Percentiles rank a stretch among this genome's conserved stretches.
Evolutionary conservation across 208 protist species (phyloP).

Genomic region (Leishmania turanica): DNA sequence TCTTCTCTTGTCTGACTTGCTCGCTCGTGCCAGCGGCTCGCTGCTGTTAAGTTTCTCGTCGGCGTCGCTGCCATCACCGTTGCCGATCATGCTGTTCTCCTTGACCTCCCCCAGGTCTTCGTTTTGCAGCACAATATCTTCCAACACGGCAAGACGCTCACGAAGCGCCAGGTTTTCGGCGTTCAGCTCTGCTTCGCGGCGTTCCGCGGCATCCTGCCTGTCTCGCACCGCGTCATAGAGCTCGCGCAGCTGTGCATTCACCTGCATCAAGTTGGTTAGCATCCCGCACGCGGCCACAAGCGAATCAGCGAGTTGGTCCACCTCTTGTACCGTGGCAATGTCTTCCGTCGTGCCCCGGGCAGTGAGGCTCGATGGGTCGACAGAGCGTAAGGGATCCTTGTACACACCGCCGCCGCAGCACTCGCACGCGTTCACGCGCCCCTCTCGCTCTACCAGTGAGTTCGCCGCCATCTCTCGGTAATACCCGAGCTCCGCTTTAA

Average conservation of each 20-base stretch:
- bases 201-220: slow-evolving; percentile 41
- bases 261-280: slow-evolving; percentile 70
- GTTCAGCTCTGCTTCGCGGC: slow-evolving; percentile 79
- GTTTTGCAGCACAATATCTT: slow-evolving; percentile 82
- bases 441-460: slow-evolving; percentile 15
- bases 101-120: slow-evolving; percentile 25
- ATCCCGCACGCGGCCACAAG: slow-evolving; percentile 77
- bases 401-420: background rate
- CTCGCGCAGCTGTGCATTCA: slow-evolving; percentile 80
- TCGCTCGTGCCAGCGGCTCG: no score
- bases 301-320: slow-evolving; percentile 69
- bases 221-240: slow-evolving; percentile 67
- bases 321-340: slow-evolving; percentile 9
- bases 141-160: slow-evolving; percentile 85
- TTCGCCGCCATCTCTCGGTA: slow-evolving; percentile 57
- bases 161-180: slow-evolving; percentile 85
- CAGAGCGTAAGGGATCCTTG: no score
- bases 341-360: background rate
- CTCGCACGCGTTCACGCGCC: background rate
- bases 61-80: slow-evolving; percentile 11
- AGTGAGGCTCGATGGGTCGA: background rate
- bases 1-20: background rate
- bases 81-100: background rate
- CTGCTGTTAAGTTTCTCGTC: no score
- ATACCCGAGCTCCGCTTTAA: slow-evolving; percentile 83